These are phyloP conservation scores for Mycogone perniciosa DNA, from an alignment of 2,329 filamentous ascomycete species.

Conservation along the genomic window DNA sequence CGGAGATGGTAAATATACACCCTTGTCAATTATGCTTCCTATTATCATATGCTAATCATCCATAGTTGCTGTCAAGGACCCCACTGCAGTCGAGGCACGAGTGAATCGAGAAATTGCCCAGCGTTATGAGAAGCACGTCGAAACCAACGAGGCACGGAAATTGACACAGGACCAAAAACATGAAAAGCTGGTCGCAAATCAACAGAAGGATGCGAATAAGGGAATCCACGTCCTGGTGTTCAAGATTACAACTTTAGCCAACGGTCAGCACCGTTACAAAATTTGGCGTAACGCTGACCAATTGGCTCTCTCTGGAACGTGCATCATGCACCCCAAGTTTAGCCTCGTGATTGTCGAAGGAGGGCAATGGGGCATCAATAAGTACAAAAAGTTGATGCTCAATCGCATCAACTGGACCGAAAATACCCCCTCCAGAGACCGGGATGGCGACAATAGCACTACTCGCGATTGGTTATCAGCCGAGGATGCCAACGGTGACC, in stretches of 20 bases:
- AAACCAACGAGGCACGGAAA: constrained; percentile 76
- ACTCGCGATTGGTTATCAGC: constrained; percentile 71
- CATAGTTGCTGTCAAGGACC: constrained; percentile 72
- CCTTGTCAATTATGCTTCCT: background rate
- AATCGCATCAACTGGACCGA: constrained; percentile 94
- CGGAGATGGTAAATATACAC: constrained; percentile 51
- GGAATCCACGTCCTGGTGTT: constrained; percentile 85
- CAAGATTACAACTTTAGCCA: constrained; percentile 81
- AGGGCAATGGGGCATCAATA: constrained; percentile 72
- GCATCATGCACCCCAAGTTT: constrained; percentile 82
- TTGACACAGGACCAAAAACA: constrained; percentile 80
- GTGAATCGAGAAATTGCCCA: constrained; percentile 92
- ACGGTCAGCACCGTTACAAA: constrained; percentile 90
- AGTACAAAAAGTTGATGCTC: constrained; percentile 89
- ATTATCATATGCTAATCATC: constrained; percentile 16
- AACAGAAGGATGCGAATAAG: constrained; percentile 80
- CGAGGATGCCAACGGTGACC: constrained; percentile 67
- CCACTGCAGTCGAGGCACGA: constrained; percentile 89
- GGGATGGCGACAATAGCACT: constrained; percentile 54
- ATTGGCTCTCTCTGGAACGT: constrained; percentile 78
- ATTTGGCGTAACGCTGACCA: constrained; percentile 91
- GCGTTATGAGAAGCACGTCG: constrained; percentile 70
- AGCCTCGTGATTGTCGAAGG: constrained; percentile 90
- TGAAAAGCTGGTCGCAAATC: constrained; percentile 76
- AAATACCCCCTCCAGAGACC: constrained; percentile 63